phyloP scores from a whole-genome alignment of 768 basidiomycete species.

The Phanerochaete sordida region DNA sequence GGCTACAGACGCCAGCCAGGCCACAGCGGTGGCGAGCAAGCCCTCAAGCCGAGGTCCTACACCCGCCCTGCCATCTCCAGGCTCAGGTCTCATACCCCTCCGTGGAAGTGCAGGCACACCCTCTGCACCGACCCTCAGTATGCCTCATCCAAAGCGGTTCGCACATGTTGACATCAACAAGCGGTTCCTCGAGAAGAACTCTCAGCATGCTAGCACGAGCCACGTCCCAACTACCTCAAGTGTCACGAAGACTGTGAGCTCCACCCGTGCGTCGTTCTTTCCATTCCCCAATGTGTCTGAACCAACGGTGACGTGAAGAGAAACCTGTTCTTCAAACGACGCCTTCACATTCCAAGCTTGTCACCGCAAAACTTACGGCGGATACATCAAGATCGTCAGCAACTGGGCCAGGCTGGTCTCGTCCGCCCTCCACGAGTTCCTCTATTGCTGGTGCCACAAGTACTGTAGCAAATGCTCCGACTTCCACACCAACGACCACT shows the following conservation, averaged over 20 bases:
- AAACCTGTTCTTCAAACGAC: conserved; percentile 55
- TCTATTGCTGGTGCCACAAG: conserved; percentile 49
- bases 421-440: conserved; percentile 70
- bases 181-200: conserved; percentile 92
- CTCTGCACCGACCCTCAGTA: conserved; percentile 18
- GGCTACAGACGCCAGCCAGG: conserved; percentile 1
- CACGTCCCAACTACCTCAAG: conserved; percentile 41
- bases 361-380: conserved; percentile 84
- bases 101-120: conserved; percentile 12
- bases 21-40: conserved; percentile 10
- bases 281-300: neutral
- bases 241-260: conserved; percentile 46
- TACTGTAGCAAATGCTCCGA: conserved; percentile 32
- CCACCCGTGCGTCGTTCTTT: conserved; percentile 43
- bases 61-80: conserved; percentile 21
- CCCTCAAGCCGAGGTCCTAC: conserved; percentile 14
- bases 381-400: conserved; percentile 53
- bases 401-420: conserved; percentile 71
- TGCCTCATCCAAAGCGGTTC: conserved; percentile 77
- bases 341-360: conserved; percentile 70
- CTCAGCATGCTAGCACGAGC: conserved; percentile 48
- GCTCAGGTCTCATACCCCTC: conserved; percentile 12
- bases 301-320: conserved; percentile 29
- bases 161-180: conserved; percentile 91
- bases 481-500: conserved; percentile 21